These are phyloP conservation scores for Dispira simplex DNA, from an alignment of 192 early-diverging fungal genomes.

Conservation along the genomic window DNA sequence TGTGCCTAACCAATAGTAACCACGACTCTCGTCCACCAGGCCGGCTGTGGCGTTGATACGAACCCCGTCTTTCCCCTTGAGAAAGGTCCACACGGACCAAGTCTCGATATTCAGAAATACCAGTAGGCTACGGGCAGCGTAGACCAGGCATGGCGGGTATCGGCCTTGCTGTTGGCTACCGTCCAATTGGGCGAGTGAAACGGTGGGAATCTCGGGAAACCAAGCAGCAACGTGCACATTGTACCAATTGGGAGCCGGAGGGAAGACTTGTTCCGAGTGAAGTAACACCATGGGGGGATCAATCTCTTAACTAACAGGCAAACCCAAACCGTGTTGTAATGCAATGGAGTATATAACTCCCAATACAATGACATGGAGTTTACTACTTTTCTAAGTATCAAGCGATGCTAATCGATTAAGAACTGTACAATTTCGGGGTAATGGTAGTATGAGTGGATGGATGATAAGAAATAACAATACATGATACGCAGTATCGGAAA, in stretches of 20 bases:
- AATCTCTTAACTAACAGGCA: too few species aligned
- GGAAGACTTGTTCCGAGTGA: neutral
- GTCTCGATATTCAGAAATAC: neutral
- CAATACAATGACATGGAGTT: too few species aligned
- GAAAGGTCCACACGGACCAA: neutral
- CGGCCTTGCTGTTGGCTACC: neutral
- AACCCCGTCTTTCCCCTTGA: neutral
- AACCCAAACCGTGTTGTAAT: too few species aligned
- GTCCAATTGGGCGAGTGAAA: neutral
- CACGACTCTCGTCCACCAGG: neutral
- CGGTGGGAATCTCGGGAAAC: neutral
- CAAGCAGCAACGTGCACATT: neutral
- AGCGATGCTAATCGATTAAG: too few species aligned
- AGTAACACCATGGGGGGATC: neutral
- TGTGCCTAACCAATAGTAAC: neutral
- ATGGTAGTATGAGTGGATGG: too few species aligned
- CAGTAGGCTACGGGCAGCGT: neutral
- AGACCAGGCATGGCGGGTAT: neutral
- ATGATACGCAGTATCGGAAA: too few species aligned
- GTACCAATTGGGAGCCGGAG: conserved; percentile 10
- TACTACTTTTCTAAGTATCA: too few species aligned
- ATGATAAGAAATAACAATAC: too few species aligned
- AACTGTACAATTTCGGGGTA: too few species aligned
- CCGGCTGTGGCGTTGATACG: neutral
- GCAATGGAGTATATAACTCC: too few species aligned